Evolutionary conservation across 441 rosid species (phyloP).

Genomic region (Hypseocharis bilobata): DNA sequence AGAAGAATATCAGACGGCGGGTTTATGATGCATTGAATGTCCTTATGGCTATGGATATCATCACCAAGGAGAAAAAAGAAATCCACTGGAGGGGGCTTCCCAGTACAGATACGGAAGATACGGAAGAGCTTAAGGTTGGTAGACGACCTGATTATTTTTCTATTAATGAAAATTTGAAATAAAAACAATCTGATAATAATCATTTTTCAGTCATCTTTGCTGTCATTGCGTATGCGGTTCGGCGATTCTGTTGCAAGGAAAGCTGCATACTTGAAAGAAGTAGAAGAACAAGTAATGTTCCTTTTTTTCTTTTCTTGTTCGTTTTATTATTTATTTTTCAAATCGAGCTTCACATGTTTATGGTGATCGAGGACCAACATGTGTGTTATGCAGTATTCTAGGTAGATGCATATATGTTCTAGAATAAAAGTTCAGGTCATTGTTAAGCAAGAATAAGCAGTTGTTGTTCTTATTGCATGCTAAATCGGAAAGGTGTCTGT

Average conservation of each 20-base stretch:
- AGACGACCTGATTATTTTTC: background rate
- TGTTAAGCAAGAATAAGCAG: no score
- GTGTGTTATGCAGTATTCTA: no score
- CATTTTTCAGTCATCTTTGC: conserved; percentile 15
- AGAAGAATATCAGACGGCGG: conserved; percentile 48
- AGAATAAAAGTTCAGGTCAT: no score
- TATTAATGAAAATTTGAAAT: background rate
- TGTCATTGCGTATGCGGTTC: conserved; percentile 29
- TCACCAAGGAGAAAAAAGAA: conserved; percentile 45
- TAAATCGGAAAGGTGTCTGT: no score
- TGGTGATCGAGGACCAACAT: no score
- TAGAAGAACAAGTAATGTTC: conserved; percentile 39
- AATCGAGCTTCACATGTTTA: no score
- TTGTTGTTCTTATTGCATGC: no score
- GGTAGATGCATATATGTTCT: no score
- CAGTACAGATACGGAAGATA: conserved; percentile 29
- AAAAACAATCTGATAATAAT: background rate
- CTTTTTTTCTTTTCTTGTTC: background rate
- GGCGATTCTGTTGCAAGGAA: conserved; percentile 36
- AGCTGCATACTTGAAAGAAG: conserved; percentile 43
- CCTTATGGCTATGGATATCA: conserved; percentile 48
- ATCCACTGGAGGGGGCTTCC: conserved; percentile 53
- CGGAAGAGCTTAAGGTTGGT: conserved; percentile 42
- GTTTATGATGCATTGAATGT: conserved; percentile 50
- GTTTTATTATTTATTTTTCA: background rate